Evolutionary conservation across 2,329 filamentous ascomycete species (phyloP).

Genomic region (Paramyrothecium sp.): DNA sequence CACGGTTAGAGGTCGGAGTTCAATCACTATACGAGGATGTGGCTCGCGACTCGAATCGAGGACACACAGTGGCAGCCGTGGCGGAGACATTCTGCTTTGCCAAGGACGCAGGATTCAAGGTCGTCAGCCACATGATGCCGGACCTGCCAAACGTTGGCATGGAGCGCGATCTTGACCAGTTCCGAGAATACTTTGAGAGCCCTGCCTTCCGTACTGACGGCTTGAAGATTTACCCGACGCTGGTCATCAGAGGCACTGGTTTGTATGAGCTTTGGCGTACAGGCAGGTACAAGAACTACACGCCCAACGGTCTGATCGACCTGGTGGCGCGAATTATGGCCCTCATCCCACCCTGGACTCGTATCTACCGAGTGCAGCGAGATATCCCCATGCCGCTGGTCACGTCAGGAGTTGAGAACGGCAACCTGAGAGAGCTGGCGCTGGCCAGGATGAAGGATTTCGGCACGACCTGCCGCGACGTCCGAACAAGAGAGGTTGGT

Average conservation of each 20-base stretch:
- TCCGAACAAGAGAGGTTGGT: constrained; percentile 92
- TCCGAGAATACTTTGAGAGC: constrained; percentile 96
- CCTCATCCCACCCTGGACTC: constrained; percentile 93
- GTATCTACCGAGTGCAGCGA: constrained; percentile 96
- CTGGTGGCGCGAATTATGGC: constrained; percentile 95
- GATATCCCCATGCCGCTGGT: constrained; percentile 99
- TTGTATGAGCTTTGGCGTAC: constrained; percentile 98
- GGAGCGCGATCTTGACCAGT: constrained; percentile 96
- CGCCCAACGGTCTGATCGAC: constrained; percentile 93
- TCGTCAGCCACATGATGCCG: constrained; percentile 99
- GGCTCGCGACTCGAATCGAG: constrained; percentile 94
- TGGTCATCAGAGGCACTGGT: constrained; percentile 94
- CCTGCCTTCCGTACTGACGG: constrained; percentile 95
- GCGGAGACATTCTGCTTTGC: constrained; percentile 96
- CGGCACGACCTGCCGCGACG: constrained; percentile 93
- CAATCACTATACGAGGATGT: constrained; percentile 98
- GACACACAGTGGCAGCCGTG: constrained; percentile 92
- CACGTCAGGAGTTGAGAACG: constrained; percentile 97
- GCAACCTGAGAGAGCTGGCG: constrained; percentile 89
- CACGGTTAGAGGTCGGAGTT: constrained; percentile 88
- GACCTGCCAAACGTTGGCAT: constrained; percentile 97
- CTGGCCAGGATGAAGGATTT: constrained; percentile 99
- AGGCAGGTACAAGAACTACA: constrained; percentile 97
- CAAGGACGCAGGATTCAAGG: constrained; percentile 98
- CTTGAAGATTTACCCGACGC: constrained; percentile 95